phyloP scores from a whole-genome alignment of 2,329 filamentous ascomycete genomes.

The Aspergillus tubingensis region DNA sequence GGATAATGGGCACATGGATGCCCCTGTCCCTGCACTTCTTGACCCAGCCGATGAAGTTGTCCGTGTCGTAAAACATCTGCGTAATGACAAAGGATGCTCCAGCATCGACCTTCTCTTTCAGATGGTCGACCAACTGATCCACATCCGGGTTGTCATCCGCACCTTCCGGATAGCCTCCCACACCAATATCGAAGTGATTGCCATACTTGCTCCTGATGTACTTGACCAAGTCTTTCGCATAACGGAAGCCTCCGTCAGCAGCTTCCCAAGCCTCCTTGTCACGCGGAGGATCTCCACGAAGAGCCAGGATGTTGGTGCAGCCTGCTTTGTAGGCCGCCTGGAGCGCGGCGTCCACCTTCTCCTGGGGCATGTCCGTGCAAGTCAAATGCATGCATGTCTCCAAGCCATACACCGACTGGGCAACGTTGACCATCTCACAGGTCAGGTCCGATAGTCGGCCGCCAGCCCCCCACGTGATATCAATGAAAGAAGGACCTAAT shows the following conservation, averaged over 20 bases:
- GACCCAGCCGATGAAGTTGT: slow-evolving; percentile 92
- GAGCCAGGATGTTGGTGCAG: slow-evolving; percentile 94
- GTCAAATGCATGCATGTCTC: slow-evolving; percentile 99
- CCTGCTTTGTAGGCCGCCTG: slow-evolving; percentile 88
- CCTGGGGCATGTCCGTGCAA: slow-evolving; percentile 94
- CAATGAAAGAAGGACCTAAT: slow-evolving; percentile 91
- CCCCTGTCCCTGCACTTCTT: slow-evolving; percentile 80
- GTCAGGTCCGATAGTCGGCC: slow-evolving; percentile 89
- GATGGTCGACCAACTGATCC: slow-evolving; percentile 80
- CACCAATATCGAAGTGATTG: slow-evolving; percentile 94
- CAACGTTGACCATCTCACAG: slow-evolving; percentile 95
- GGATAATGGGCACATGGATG: slow-evolving; percentile 79
- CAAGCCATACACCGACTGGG: slow-evolving; percentile 90
- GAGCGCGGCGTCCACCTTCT: slow-evolving; percentile 87
- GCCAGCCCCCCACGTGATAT: slow-evolving; percentile 97
- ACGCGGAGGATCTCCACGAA: slow-evolving; percentile 89
- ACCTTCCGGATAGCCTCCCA: slow-evolving; percentile 94
- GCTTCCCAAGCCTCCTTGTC: slow-evolving; percentile 94
- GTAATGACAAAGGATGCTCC: slow-evolving; percentile 94
- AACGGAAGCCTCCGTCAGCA: slow-evolving; percentile 81
- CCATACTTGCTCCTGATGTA: slow-evolving; percentile 79
- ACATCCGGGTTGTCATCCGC: slow-evolving; percentile 90
- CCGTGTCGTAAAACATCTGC: slow-evolving; percentile 99
- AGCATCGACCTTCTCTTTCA: slow-evolving; percentile 96
- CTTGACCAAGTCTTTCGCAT: slow-evolving; percentile 85